Conservation (phyloP, 2,329 filamentous ascomycete species). For the Coniochaeta sp. region DNA sequence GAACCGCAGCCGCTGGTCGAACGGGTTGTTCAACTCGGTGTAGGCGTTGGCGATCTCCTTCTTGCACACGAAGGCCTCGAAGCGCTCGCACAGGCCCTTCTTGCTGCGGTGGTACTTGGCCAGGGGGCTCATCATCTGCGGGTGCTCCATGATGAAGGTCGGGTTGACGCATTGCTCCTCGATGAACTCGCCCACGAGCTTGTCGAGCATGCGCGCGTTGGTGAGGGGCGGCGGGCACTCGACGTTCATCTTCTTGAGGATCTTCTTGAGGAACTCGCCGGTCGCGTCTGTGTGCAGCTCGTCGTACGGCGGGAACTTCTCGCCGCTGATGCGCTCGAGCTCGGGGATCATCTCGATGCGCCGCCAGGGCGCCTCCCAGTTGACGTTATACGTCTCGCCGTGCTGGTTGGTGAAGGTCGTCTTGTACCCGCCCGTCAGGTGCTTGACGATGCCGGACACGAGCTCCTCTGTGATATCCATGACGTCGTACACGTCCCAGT, state of each 20-base stretch:
- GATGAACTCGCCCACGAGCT: slow-evolving; percentile 88
- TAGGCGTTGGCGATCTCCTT: slow-evolving; percentile 97
- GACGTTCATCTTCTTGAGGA: slow-evolving; percentile 85
- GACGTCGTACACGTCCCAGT: slow-evolving; percentile 83
- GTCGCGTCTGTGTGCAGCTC: slow-evolving; percentile 86
- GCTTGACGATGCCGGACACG: slow-evolving; percentile 81
- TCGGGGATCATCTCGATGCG: slow-evolving; percentile 92
- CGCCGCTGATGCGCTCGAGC: slow-evolving; percentile 62
- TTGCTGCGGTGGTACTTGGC: slow-evolving; percentile 87
- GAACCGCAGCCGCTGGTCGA: slow-evolving; percentile 85
- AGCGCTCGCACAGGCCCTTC: slow-evolving; percentile 87
- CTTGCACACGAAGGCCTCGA: slow-evolving; percentile 95
- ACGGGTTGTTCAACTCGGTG: slow-evolving; percentile 96
- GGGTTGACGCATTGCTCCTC: slow-evolving; percentile 92
- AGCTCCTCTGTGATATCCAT: slow-evolving; percentile 91
- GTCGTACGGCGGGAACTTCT: slow-evolving; percentile 87
- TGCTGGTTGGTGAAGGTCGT: slow-evolving; percentile 82
- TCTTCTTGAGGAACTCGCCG: slow-evolving; percentile 74
- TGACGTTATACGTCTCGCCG: slow-evolving; percentile 82
- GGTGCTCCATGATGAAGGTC: slow-evolving; percentile 77
- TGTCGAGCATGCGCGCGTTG: slow-evolving; percentile 94
- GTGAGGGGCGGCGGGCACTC: slow-evolving; percentile 87
- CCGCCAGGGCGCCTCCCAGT: slow-evolving; percentile 95
- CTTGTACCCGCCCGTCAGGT: slow-evolving; percentile 76
- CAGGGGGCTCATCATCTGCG: slow-evolving; percentile 84